Conservation (phyloP, 2,329 filamentous ascomycete species). For the Aphanocladium album region DNA sequence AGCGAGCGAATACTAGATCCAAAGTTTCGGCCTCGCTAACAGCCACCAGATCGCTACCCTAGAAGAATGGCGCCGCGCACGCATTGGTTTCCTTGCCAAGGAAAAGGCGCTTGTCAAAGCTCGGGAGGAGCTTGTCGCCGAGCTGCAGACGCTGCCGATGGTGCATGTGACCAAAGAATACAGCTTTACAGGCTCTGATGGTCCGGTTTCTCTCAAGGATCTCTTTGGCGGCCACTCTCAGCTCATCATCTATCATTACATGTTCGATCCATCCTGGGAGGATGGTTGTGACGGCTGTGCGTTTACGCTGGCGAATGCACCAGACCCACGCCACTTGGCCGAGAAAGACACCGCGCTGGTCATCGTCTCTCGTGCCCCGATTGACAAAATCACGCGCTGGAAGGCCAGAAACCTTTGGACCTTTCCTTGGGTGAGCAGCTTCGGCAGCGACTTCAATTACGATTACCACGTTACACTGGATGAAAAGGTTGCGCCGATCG, state of each 20-base stretch:
- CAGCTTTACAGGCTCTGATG: constrained; percentile 25
- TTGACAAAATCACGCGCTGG: constrained; percentile 27
- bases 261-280: constrained; percentile 27
- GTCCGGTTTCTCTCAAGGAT: constrained; percentile 18
- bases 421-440: constrained; percentile 29
- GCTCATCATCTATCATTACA: constrained; percentile 35
- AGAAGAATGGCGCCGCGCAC: constrained; percentile 22
- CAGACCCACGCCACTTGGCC: constrained; percentile 27
- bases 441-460: constrained; percentile 27
- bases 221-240: constrained; percentile 24
- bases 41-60: constrained; percentile 18
- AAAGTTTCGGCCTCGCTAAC: neutral
- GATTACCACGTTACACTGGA: constrained; percentile 28
- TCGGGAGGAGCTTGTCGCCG: constrained; percentile 18
- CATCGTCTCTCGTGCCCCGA: constrained; percentile 28
- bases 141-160: constrained; percentile 29
- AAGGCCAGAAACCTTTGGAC: constrained; percentile 30
- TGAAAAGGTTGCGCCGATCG: constrained; percentile 16
- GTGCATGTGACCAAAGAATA: constrained; percentile 26
- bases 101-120: constrained; percentile 21
- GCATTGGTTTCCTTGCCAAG: constrained; percentile 22
- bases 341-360: constrained; percentile 27
- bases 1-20: neutral
- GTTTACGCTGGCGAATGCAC: constrained; percentile 29
- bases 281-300: constrained; percentile 30